Evolutionary conservation across 805 yeast species (phyloP).

Genomic region (Huiozyma naganishii): DNA sequence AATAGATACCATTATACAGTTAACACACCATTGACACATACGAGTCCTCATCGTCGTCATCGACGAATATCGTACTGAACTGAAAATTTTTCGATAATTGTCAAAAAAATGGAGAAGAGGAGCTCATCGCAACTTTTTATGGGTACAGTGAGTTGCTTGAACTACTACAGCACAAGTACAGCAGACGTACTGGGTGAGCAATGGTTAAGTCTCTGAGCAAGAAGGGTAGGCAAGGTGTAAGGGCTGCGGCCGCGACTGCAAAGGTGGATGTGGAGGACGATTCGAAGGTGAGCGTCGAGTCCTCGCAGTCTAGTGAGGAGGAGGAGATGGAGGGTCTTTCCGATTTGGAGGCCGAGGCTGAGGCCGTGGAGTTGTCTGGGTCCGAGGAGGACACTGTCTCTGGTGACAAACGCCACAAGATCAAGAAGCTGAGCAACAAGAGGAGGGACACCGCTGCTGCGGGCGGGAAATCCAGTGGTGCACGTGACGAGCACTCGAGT

Average conservation of each 20-base stretch:
- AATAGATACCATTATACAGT: too few species aligned
- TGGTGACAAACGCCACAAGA: slow-evolving; percentile 13
- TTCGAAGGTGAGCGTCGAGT: too few species aligned
- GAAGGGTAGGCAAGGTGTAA: too few species aligned
- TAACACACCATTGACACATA: too few species aligned
- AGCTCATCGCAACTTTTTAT: slow-evolving; percentile 3
- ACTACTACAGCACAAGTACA: too few species aligned
- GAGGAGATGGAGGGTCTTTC: slow-evolving; percentile 24
- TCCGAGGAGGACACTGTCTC: slow-evolving; percentile 23
- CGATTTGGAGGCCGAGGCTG: slow-evolving; percentile 25
- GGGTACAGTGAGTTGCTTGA: too few species aligned
- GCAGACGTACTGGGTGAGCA: too few species aligned
- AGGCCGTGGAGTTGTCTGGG: slow-evolving; percentile 23
- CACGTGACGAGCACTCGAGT: slow-evolving; percentile 35
- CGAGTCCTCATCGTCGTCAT: too few species aligned
- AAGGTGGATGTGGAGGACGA: too few species aligned
- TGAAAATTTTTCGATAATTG: background rate
- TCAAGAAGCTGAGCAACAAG: slow-evolving; percentile 22
- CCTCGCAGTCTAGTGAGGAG: background rate
- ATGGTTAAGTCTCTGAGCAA: too few species aligned
- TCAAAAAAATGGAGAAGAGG: background rate
- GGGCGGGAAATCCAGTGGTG: slow-evolving; percentile 10
- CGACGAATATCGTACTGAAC: background rate
- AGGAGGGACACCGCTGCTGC: slow-evolving; percentile 12
- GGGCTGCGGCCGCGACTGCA: too few species aligned